Base-by-base conservation (phyloP, 2,329 filamentous ascomycete species). In the Microsporum ferrugineum region DNA sequence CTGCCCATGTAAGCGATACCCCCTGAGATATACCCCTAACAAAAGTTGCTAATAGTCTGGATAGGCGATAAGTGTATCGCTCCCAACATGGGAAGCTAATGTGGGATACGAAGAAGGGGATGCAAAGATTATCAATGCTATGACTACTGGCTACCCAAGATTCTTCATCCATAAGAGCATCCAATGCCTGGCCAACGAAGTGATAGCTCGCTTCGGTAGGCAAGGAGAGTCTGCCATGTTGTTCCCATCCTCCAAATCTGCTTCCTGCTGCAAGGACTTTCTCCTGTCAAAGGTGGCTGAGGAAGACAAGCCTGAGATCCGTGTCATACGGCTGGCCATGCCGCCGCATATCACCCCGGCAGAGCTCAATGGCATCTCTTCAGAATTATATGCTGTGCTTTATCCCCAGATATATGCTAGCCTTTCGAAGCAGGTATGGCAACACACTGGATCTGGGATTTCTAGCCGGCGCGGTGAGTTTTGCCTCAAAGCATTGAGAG, bases 81-180 rank as follows among this genome's bases (percentile, higher is more conserved):
- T 99, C 31, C 94, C 94, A 43, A 95, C 91, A 76, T 99, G 94
- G 94, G 82, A 81, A 66, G 81, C 91, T 66, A 97, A 95, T 69
- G 80, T 99, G 43, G 92, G 85, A 45, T 99, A 99, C 71, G 94
- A 99, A 73, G 91, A 99, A 74, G 92, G 91, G 58, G 82, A 95
- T 71, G 79, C 86, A 61, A 94, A 89, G 87, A 89, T 99, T n/a
- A 65, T 94, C 17, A 82, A 81, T 64, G 87, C 86, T 71, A 88
- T 99, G 91, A 81, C 84, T 65, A 95, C 88, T 51, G 94, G 94
- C 39, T 99, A 99, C 74, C 94, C 94, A 63, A 84, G 91, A 60
- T 99, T 97, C 78, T 96, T 95, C 75, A 86, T 97, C 64, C 90
- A 97, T 74, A 88, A 86, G 69, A 85, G 81, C 66, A 95, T 97